Evolutionary conservation across 2,329 filamentous ascomycete genomes (phyloP), one percentile per base, ranked within the genome.

Genomic region (Pseudogymnoascus sp.): DNA sequence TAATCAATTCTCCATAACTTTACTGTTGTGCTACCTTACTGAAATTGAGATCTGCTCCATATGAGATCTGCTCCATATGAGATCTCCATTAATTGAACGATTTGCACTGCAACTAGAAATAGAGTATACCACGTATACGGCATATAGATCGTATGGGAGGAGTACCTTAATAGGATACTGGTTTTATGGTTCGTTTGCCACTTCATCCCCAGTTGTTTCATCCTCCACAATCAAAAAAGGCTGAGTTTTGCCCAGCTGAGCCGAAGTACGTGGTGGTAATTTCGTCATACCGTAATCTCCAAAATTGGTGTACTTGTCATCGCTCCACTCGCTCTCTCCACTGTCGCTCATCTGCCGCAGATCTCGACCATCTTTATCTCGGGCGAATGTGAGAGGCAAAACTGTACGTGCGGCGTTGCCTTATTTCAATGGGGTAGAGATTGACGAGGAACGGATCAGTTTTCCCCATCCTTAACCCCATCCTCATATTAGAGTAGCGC

Each of bases 291-390:
- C 28, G 50, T 34, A 56, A 34, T 56, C 50, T 56, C 28, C 50
- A 56, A 56, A 56, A 56, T 56, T 34, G 50, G 50, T 56, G 50
- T 56, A 56, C 50, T 56, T 56, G 50, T 34, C 50, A 56, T 56
- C 28, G 50, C 50, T 56, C 50, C 50, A 56, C 50, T 56, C n/a
- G n/a, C 50, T 56, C 50, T 56, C 50, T 56, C 50, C 50, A 56
- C 50, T 18, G 50, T 56, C 50, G 50, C 50, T 34, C 50, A 56
- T 56, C 50, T 56, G 50, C 50, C 50, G 50, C 50, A 56, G 28
- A 56, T 56, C 50, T 56, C 25, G 25, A 56, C 50, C 50, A 56
- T 56, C 50, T 56, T 56, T 56, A 56, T 56, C 50, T 56, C 50
- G 25, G 50, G 50, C 18, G 50, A 56, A 28, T 56, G 50, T 12